phyloP scores from a whole-genome alignment of 2,329 filamentous ascomycete genomes.

The Colletotrichum orchidophilum region DNA sequence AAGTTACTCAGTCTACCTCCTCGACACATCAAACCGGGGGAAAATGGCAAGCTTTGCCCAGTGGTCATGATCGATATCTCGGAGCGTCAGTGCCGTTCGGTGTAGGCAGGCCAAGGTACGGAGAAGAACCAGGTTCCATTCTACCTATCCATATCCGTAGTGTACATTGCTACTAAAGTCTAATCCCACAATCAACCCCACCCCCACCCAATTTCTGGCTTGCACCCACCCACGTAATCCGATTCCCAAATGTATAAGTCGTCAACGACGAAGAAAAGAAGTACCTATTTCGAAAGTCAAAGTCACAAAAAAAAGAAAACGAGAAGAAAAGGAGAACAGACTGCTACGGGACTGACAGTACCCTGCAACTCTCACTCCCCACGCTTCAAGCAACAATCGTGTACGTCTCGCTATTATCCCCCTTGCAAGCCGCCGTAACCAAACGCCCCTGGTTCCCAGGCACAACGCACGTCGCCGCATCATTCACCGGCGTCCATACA shows the following conservation, averaged over 20 bases:
- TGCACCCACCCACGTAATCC: neutral
- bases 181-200: neutral
- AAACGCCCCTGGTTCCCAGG: conserved; percentile 45
- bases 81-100: neutral
- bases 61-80: neutral
- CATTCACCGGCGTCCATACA: conserved; percentile 55
- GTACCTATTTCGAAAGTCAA: neutral
- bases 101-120: neutral
- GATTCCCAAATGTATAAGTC: neutral
- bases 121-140: neutral
- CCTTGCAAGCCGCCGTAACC: conserved; percentile 42
- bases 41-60: conserved; percentile 27
- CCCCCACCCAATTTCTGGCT: neutral
- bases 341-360: too few species aligned
- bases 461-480: conserved; percentile 55
- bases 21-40: neutral
- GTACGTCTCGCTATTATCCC: conserved; percentile 39
- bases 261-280: neutral
- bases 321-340: too few species aligned
- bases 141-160: too few species aligned
- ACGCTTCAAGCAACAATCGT: conserved; percentile 36
- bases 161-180: neutral
- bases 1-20: neutral
- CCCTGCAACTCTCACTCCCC: neutral
- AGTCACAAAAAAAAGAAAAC: neutral